phyloP scores from a whole-genome alignment of 75 land plant genomes.

The Adiantum capillusveneris region DNA sequence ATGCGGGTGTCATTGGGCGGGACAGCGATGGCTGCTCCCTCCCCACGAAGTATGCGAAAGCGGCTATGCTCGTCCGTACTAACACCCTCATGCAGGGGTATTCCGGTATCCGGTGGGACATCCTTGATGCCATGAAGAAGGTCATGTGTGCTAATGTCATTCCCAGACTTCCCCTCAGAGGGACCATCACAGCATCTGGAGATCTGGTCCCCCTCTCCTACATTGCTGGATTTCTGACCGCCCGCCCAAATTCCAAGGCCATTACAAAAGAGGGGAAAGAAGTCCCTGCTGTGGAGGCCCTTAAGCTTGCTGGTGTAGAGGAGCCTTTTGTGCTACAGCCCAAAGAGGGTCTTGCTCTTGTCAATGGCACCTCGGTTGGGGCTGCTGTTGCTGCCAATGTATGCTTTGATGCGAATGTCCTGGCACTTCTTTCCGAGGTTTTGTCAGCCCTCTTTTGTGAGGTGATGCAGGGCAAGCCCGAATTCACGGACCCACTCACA shows the following conservation, averaged over 20 bases:
- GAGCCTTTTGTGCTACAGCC: conserved; percentile 41
- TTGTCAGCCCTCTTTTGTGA: too few relatives aligned
- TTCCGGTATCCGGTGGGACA: conserved; percentile 70
- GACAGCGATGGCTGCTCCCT: conserved; percentile 28
- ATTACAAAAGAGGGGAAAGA: conserved; percentile 25
- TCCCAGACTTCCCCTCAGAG: conserved; percentile 58
- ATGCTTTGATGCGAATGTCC: too few relatives aligned
- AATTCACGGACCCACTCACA: too few relatives aligned
- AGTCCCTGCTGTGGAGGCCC: conserved; percentile 30
- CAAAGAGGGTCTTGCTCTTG: too few relatives aligned
- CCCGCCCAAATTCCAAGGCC: conserved; percentile 47
- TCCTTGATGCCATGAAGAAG: conserved; percentile 40
- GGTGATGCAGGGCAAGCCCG: too few relatives aligned
- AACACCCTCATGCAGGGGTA: conserved; percentile 72
- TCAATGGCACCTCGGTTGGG: conserved; percentile 15
- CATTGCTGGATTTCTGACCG: conserved; percentile 33
- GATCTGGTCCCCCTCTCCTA: conserved; percentile 67
- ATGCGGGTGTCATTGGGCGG: conserved; percentile 16
- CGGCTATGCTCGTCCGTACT: conserved; percentile 61
- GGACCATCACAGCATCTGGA: conserved; percentile 63
- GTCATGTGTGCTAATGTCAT: conserved; percentile 45
- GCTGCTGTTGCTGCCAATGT: conserved; percentile 45
- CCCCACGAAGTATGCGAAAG: conserved; percentile 45
- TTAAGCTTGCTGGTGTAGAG: too few relatives aligned
- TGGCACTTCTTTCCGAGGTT: conserved; percentile 41